Conservation (phyloP, 306 rosid genomes). For the Alnus glutinosa region DNA sequence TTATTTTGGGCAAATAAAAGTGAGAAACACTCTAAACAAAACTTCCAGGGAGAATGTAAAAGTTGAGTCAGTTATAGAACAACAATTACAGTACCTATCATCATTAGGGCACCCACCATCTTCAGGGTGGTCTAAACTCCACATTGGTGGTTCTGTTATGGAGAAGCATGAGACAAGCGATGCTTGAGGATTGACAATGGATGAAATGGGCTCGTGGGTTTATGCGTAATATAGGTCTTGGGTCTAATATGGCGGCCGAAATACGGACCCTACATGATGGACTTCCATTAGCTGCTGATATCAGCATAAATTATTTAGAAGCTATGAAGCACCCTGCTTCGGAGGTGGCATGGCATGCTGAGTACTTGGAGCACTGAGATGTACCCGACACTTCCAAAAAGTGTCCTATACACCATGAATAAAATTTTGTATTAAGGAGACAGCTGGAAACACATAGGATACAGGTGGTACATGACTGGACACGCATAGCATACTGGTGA, state of each 20-base stretch:
- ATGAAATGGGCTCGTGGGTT: background rate
- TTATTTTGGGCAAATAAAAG: background rate
- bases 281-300: no score
- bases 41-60: background rate
- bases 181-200: background rate
- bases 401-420: no score
- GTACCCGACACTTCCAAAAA: no score
- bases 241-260: no score
- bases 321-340: no score
- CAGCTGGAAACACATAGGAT: no score
- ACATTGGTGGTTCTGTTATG: background rate
- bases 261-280: no score
- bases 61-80: background rate
- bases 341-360: no score
- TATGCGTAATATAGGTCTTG: background rate
- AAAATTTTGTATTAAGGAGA: no score
- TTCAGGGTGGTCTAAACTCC: background rate
- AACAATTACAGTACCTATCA: background rate
- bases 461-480: background rate
- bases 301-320: no score
- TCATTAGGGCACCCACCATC: background rate
- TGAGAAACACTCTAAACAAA: background rate
- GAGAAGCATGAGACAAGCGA: background rate
- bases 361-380: no score
- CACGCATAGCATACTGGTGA: background rate